Evolutionary conservation across 2,329 filamentous ascomycete genomes (phyloP).

Genomic region (Phialocephala sp.): DNA sequence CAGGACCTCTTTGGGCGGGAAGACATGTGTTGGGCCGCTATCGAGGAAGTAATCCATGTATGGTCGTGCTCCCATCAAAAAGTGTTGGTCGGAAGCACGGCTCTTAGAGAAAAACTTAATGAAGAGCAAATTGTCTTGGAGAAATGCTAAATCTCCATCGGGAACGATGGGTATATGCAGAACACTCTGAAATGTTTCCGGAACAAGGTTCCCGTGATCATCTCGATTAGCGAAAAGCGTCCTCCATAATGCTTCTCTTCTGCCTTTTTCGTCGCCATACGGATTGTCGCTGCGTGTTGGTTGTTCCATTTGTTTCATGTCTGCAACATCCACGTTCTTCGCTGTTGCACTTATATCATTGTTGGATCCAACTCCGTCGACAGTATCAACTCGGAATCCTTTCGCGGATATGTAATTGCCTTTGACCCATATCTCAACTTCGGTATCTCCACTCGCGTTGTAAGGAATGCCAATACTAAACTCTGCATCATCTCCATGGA

Average conservation of each 20-base stretch:
- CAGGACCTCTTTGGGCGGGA: not conserved
- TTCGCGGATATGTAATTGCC: not conserved
- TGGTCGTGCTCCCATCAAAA: not conserved
- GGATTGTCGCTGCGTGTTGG: not conserved
- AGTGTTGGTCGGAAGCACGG: no score
- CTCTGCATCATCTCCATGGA: not conserved
- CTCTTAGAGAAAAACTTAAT: not conserved
- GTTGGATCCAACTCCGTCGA: not conserved
- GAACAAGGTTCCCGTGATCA: not conserved
- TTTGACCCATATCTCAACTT: not conserved
- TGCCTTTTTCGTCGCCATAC: not conserved
- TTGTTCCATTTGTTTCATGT: not conserved
- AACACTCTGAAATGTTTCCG: not conserved
- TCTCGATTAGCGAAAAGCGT: not conserved
- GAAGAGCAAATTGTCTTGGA: not conserved
- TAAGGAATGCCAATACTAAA: not conserved
- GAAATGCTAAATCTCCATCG: not conserved
- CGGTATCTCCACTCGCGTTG: not conserved
- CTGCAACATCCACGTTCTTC: not conserved
- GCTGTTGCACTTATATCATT: not conserved
- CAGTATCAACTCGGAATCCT: not conserved
- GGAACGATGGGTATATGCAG: not conserved
- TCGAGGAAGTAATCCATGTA: not conserved
- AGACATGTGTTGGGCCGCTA: not conserved
- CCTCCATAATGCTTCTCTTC: not conserved